Evolutionary conservation across 176 grass and related monocot species (phyloP).

Genomic region (Melocanna baccifera): DNA sequence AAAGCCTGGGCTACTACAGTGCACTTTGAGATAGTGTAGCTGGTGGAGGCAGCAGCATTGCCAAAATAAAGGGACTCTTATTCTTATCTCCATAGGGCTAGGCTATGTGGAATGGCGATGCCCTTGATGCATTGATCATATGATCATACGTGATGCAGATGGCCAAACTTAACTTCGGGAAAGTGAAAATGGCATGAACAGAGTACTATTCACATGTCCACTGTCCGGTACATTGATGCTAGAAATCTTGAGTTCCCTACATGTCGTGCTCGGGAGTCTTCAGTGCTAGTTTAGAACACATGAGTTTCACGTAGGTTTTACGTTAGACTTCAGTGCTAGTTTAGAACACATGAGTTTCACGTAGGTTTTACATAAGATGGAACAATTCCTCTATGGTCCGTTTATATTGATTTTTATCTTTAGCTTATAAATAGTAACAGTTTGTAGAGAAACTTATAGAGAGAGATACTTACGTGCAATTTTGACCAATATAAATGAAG

Average conservation of each 20-base stretch:
- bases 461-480: too few species aligned
- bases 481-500: too few species aligned
- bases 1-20: constrained; percentile 26
- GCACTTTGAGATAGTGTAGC: constrained; percentile 37
- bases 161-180: neutral
- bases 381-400: too few species aligned
- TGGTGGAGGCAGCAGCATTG: constrained; percentile 33
- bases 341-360: too few species aligned
- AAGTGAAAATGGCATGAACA: neutral
- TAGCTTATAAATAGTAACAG: too few species aligned
- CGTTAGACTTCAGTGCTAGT: too few species aligned
- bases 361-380: too few species aligned
- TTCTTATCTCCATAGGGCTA: neutral
- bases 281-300: too few species aligned
- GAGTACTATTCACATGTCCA: neutral
- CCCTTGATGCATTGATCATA: neutral
- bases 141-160: neutral
- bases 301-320: too few species aligned
- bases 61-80: constrained; percentile 41
- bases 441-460: too few species aligned
- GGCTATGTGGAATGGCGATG: neutral
- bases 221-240: neutral
- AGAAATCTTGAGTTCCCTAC: neutral
- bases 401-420: too few species aligned
- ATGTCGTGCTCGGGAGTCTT: neutral